phyloP scores from a whole-genome alignment of 768 basidiomycete genomes.

The Lanmaoa rubissima region DNA sequence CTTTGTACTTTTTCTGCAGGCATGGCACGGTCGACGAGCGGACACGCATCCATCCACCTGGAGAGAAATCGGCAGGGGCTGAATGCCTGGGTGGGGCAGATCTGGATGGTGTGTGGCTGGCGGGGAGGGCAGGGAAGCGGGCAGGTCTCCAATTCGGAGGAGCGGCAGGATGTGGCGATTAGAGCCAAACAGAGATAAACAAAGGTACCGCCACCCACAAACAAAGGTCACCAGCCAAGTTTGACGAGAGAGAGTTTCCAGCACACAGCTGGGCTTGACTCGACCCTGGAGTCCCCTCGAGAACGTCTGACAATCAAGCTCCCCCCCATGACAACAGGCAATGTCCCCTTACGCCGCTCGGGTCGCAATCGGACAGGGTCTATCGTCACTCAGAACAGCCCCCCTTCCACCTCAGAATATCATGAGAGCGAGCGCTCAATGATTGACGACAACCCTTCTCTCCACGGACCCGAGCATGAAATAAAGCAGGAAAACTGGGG shows the following conservation, averaged over 20 bases:
- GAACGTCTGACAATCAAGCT: constrained; percentile 23
- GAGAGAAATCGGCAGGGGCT: background rate
- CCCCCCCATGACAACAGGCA: constrained; percentile 18
- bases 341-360: constrained; percentile 25
- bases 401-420: constrained; percentile 32
- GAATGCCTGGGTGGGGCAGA: background rate
- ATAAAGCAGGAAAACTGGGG: constrained; percentile 13
- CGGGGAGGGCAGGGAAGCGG: constrained; percentile 23
- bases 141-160: constrained; percentile 25
- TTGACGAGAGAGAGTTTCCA: constrained; percentile 17
- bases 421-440: constrained; percentile 34
- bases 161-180: constrained; percentile 14
- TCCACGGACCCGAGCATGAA: background rate
- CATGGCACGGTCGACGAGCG: background rate
- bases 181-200: constrained; percentile 29
- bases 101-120: constrained; percentile 10
- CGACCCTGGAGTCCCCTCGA: constrained; percentile 23
- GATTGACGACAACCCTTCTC: constrained; percentile 25
- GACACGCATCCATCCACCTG: background rate
- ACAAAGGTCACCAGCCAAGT: constrained; percentile 28
- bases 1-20: constrained; percentile 2
- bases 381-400: constrained; percentile 23
- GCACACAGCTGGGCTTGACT: constrained; percentile 14
- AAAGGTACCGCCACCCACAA: constrained; percentile 30
- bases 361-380: constrained; percentile 22